A percentile compares a stretch with the other conserved stretches of the same genome.
Conservation (phyloP, 148 eudicot genomes). For the Amaranthus palmeri region DNA sequence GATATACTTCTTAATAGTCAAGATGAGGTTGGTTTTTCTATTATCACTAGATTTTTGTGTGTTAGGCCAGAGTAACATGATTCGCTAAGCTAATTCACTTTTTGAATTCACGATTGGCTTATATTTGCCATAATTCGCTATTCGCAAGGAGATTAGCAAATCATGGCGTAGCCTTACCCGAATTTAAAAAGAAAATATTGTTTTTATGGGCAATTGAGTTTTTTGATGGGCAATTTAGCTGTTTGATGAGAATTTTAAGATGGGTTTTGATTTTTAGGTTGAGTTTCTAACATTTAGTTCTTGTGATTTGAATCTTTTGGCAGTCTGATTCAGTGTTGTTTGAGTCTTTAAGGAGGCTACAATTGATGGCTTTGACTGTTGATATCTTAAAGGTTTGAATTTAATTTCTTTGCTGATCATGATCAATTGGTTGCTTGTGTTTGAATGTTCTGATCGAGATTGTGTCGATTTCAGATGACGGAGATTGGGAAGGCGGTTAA, state of each 20-base stretch:
- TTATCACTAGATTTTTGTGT: background rate
- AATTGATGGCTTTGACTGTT: constrained; percentile 67
- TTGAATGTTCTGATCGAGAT: constrained; percentile 7
- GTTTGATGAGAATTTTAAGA: background rate
- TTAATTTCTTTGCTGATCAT: constrained; percentile 17
- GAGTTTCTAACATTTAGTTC: constrained; percentile 7
- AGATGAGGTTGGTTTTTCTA: constrained; percentile 49
- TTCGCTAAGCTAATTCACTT: background rate
- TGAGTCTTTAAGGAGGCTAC: constrained; percentile 80
- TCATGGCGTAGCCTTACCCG: no score
- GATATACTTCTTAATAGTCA: constrained; percentile 49
- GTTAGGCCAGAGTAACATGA: background rate
- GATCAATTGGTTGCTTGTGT: constrained; percentile 6
- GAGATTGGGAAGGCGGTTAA: constrained; percentile 91
- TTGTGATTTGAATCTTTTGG: constrained; percentile 18
- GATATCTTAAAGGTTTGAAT: constrained; percentile 65
- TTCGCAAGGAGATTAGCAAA: no score
- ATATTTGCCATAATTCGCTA: no score
- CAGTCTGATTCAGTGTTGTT: constrained; percentile 68
- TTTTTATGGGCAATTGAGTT: background rate
- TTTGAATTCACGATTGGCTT: no score
- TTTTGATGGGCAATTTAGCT: background rate
- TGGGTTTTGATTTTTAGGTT: background rate
- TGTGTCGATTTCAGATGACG: constrained; percentile 53
- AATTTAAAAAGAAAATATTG: no score